Evolutionary conservation across 805 yeast species (phyloP).

Genomic region (Schwanniomyces pseudopolymorphus): DNA sequence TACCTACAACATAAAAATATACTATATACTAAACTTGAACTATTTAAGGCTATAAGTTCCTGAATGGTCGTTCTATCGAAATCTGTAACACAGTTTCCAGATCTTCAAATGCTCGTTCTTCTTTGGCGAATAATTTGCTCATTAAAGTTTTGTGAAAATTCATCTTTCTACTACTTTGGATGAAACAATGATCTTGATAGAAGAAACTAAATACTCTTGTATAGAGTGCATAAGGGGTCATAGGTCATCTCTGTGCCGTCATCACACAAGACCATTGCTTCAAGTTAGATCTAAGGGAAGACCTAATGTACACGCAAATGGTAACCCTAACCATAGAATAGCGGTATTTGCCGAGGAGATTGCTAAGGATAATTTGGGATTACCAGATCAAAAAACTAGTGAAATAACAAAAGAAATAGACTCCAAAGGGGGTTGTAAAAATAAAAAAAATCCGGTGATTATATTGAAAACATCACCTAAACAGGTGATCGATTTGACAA

Average conservation of each 20-base stretch:
- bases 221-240: conserved; percentile 90
- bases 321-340: conserved; percentile 51
- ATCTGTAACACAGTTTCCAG: too few species aligned
- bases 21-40: too few species aligned
- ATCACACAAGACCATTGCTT: conserved; percentile 73
- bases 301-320: conserved; percentile 60
- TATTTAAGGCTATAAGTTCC: too few species aligned
- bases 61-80: too few species aligned
- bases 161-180: neutral
- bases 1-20: too few species aligned
- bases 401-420: neutral
- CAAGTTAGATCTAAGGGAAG: conserved; percentile 91
- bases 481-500: conserved; percentile 37
- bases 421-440: conserved; percentile 4
- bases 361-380: conserved; percentile 3
- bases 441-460: conserved; percentile 21
- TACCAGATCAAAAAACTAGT: neutral
- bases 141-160: neutral
- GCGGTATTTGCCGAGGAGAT: conserved; percentile 57
- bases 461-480: conserved; percentile 38
- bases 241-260: conserved; percentile 83
- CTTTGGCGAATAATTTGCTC: neutral
- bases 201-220: conserved; percentile 80
- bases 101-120: neutral
- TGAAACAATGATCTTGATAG: conserved; percentile 66